Conservation (phyloP, 352 stramenopile species). For the Phytophthora palmivora region DNA sequence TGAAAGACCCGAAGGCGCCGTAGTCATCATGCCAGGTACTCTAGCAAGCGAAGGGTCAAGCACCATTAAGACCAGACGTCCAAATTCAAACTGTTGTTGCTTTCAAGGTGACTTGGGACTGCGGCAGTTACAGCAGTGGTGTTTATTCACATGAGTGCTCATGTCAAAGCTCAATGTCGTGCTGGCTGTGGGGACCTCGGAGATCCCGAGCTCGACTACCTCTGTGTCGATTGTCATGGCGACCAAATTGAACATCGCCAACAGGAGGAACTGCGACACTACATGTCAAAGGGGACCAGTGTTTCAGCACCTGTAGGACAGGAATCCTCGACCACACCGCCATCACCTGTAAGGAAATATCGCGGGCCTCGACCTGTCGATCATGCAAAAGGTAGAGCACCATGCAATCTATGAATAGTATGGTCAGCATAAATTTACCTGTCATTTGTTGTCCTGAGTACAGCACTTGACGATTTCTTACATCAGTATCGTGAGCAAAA, state of each 20-base stretch:
- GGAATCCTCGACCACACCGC: slow-evolving; percentile 2
- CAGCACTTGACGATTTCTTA: slow-evolving; percentile 62
- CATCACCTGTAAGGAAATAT: slow-evolving; percentile 31
- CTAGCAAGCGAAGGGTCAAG: slow-evolving; percentile 5
- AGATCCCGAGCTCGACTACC: slow-evolving; percentile 60
- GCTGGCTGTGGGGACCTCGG: slow-evolving; percentile 65
- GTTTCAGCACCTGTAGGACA: not conserved
- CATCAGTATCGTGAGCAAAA: slow-evolving; percentile 50
- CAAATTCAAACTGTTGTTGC: slow-evolving; percentile 24
- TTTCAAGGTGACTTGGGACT: slow-evolving; percentile 8
- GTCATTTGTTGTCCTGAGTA: not conserved
- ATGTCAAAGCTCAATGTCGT: slow-evolving; percentile 54
- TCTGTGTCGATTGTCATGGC: slow-evolving; percentile 75
- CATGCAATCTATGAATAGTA: not conserved
- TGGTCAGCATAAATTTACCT: not conserved
- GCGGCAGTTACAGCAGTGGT: slow-evolving; percentile 12
- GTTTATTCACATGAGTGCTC: slow-evolving; percentile 50
- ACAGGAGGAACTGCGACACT: slow-evolving; percentile 51
- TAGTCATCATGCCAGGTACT: slow-evolving; percentile 20
- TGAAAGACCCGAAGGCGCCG: slow-evolving; percentile 46
- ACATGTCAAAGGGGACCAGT: slow-evolving; percentile 22
- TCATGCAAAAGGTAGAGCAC: slow-evolving; percentile 52
- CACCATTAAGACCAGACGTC: slow-evolving; percentile 7
- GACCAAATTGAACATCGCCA: slow-evolving; percentile 55
- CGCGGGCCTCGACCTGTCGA: slow-evolving; percentile 54